phyloP scores from a whole-genome alignment of 495 filamentous ascomycete genomes.

The Rusavskia elegans region DNA sequence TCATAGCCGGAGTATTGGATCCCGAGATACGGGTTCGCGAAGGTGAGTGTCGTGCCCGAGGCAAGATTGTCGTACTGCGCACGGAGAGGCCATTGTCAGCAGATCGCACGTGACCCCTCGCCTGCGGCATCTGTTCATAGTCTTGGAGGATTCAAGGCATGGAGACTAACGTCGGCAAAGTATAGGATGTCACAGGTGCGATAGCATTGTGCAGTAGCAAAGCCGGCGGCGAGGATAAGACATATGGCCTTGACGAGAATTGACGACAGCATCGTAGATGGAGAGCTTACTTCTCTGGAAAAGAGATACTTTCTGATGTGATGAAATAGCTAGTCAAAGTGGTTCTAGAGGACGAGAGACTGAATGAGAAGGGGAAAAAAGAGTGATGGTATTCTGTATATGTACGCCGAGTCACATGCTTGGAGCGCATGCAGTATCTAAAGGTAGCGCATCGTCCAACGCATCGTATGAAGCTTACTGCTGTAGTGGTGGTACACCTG shows the following conservation, averaged over 20 bases:
- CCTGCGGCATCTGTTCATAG: too few species aligned
- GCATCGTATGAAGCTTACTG: too few species aligned
- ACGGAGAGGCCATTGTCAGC: neutral
- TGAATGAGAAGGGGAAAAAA: too few species aligned
- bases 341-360: too few species aligned
- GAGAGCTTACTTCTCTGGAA: neutral
- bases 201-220: neutral
- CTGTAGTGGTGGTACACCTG: too few species aligned
- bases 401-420: too few species aligned
- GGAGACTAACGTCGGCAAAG: neutral
- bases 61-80: neutral
- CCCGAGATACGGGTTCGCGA: neutral
- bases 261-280: neutral
- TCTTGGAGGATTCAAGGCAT: neutral
- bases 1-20: neutral
- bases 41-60: neutral
- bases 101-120: neutral
- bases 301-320: too few species aligned
- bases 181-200: slow-evolving; percentile 1
- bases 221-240: neutral
- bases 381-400: too few species aligned
- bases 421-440: too few species aligned
- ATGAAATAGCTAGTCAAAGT: too few species aligned
- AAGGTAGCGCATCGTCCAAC: too few species aligned
- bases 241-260: neutral